Conservation (phyloP, 352 stramenopile species). For the Phytophthora capsici region DNA sequence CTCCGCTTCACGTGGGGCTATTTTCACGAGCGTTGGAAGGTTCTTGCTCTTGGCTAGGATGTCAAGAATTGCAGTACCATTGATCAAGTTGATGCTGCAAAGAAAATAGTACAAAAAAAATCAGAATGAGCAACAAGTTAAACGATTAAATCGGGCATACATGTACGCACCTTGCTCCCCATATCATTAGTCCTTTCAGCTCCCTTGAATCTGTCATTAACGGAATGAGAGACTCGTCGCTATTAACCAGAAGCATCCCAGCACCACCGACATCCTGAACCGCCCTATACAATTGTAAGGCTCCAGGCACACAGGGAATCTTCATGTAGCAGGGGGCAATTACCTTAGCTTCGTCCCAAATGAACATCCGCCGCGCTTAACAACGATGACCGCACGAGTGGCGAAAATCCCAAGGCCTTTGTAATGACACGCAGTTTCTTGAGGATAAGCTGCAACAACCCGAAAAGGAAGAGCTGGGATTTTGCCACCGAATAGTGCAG, state of each 20-base stretch:
- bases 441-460: slow-evolving; percentile 65
- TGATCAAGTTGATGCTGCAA: slow-evolving; percentile 51
- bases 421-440: slow-evolving; percentile 73
- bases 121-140: slow-evolving; percentile 8
- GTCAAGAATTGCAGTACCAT: slow-evolving; percentile 50
- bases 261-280: slow-evolving; percentile 58
- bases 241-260: slow-evolving; percentile 74
- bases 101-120: slow-evolving; percentile 19
- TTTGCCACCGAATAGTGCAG: slow-evolving; percentile 60
- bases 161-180: slow-evolving; percentile 66
- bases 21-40: slow-evolving; percentile 59
- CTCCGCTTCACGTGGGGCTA: slow-evolving; percentile 26
- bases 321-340: not conserved
- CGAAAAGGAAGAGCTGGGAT: slow-evolving; percentile 59
- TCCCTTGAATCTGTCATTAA: slow-evolving; percentile 74
- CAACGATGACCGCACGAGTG: slow-evolving; percentile 65
- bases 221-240: slow-evolving; percentile 63
- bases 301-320: not conserved
- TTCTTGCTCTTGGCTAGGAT: slow-evolving; percentile 61
- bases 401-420: slow-evolving; percentile 66
- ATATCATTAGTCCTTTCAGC: slow-evolving; percentile 55
- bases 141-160: not conserved
- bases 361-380: slow-evolving; percentile 73
- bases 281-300: slow-evolving; percentile 30
- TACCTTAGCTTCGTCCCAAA: slow-evolving; percentile 67